Evolutionary conservation across 352 stramenopile species (phyloP).

Genomic region (Phytophthora melonis): DNA sequence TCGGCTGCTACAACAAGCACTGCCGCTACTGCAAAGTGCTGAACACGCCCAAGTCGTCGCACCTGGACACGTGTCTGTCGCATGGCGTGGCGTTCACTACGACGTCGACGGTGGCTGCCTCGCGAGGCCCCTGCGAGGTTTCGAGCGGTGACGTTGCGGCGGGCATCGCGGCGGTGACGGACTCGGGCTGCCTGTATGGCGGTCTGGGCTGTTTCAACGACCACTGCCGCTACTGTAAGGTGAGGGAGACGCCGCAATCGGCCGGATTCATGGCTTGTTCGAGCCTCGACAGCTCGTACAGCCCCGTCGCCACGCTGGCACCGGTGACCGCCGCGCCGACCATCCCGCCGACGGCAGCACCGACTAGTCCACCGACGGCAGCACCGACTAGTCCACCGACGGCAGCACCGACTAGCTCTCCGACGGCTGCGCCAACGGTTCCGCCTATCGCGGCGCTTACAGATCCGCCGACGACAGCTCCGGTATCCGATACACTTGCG

Average conservation of each 20-base stretch:
- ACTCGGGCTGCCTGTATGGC: constrained; percentile 34
- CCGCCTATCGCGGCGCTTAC: neutral
- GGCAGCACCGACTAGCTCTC: neutral
- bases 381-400: neutral
- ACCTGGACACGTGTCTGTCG: constrained; percentile 37
- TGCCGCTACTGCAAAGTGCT: constrained; percentile 53
- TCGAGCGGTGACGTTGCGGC: constrained; percentile 31
- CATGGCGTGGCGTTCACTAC: constrained; percentile 31
- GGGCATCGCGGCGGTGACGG: constrained; percentile 41
- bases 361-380: constrained; percentile 1
- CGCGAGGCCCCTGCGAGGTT: constrained; percentile 18
- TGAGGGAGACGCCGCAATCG: constrained; percentile 39
- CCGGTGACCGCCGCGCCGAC: neutral
- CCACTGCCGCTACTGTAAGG: constrained; percentile 51
- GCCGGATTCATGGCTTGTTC: constrained; percentile 29
- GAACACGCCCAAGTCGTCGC: constrained; percentile 42
- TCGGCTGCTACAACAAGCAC: constrained; percentile 45
- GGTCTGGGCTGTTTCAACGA: constrained; percentile 50
- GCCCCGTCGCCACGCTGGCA: neutral
- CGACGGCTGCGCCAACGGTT: neutral
- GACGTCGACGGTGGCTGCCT: constrained; percentile 6
- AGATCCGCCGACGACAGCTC: neutral
- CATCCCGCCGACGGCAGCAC: neutral
- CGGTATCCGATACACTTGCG: too few species aligned
- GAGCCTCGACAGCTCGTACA: constrained; percentile 26